Evolutionary conservation across 2,329 filamentous ascomycete species (phyloP).

Genomic region (Talaromyces sp.): DNA sequence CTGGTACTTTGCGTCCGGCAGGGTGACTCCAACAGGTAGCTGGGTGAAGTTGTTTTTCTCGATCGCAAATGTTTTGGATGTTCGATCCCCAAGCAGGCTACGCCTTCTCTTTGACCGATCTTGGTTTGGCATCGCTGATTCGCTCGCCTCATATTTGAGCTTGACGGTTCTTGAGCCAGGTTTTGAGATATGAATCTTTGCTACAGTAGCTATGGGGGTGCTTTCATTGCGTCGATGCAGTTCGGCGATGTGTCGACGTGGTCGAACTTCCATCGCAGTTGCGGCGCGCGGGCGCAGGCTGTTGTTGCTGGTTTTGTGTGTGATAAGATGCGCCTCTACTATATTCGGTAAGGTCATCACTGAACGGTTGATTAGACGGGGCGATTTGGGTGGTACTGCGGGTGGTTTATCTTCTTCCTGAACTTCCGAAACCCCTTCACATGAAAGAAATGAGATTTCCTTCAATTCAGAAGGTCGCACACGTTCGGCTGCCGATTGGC

Average conservation of each 20-base stretch:
- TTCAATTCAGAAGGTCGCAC: neutral
- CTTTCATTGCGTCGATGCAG: conserved; percentile 19
- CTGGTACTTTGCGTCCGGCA: conserved; percentile 21
- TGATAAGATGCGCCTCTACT: neutral
- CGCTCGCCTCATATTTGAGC: conserved; percentile 14
- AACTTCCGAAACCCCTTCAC: neutral
- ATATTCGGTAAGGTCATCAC: neutral
- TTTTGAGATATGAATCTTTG: conserved; percentile 2
- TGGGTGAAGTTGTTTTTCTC: conserved; percentile 9
- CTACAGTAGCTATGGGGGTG: neutral
- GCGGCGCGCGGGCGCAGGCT: conserved; percentile 8
- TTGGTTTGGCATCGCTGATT: conserved; percentile 18
- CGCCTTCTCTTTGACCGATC: conserved; percentile 19
- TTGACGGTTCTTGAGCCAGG: neutral
- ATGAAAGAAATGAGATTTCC: neutral
- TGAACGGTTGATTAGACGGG: conserved; percentile 20
- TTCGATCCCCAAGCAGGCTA: conserved; percentile 7
- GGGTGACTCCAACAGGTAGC: conserved; percentile 23
- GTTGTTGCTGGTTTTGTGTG: neutral
- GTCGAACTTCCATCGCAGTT: conserved; percentile 15
- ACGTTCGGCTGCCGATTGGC: neutral
- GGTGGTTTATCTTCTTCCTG: conserved; percentile 20
- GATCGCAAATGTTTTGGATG: conserved; percentile 14
- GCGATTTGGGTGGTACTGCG: conserved; percentile 29
- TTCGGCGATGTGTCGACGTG: conserved; percentile 3